Percentiles rank a stretch among this genome's conserved stretches.
These are phyloP conservation scores for Kondoa malvinella DNA, from an alignment of 768 basidiomycete genomes.

Conservation along the genomic window DNA sequence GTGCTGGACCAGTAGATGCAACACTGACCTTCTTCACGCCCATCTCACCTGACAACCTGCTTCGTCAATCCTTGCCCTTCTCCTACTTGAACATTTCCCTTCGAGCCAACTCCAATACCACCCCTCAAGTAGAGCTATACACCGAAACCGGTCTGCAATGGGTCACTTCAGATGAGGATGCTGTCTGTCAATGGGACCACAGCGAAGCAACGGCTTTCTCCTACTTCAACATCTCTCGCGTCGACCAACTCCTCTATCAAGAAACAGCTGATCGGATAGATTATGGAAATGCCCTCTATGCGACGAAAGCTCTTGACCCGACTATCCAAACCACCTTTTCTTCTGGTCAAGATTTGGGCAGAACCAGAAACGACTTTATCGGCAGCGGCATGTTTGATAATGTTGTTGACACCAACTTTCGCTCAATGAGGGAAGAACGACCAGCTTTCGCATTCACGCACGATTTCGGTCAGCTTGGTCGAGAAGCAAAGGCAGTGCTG, in stretches of 20 bases:
- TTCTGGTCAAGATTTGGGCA: not conserved
- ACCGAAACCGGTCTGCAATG: constrained; percentile 17
- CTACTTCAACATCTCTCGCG: not conserved
- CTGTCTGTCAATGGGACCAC: not conserved
- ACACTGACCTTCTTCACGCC: constrained; percentile 29
- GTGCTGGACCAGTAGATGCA: constrained; percentile 23
- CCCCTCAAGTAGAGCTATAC: constrained; percentile 19
- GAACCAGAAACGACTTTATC: not conserved
- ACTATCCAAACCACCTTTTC: not conserved
- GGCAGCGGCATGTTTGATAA: not conserved
- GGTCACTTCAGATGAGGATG: constrained; percentile 17
- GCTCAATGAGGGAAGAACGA: not conserved
- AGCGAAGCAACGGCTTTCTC: not conserved
- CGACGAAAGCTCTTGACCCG: not conserved
- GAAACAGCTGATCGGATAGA: not conserved
- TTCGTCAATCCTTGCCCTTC: constrained; percentile 23
- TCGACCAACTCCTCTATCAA: not conserved
- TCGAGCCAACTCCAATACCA: constrained; percentile 8
- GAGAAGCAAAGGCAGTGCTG: not conserved
- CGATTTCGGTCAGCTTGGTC: not conserved
- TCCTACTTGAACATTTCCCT: constrained; percentile 19
- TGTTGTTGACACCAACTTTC: not conserved
- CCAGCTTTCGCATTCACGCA: not conserved
- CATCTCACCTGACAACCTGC: constrained; percentile 19
- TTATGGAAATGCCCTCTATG: not conserved